These are phyloP conservation scores for Oryza officinalis DNA, from an alignment of 176 grass and related monocot species.

Conservation along the genomic window DNA sequence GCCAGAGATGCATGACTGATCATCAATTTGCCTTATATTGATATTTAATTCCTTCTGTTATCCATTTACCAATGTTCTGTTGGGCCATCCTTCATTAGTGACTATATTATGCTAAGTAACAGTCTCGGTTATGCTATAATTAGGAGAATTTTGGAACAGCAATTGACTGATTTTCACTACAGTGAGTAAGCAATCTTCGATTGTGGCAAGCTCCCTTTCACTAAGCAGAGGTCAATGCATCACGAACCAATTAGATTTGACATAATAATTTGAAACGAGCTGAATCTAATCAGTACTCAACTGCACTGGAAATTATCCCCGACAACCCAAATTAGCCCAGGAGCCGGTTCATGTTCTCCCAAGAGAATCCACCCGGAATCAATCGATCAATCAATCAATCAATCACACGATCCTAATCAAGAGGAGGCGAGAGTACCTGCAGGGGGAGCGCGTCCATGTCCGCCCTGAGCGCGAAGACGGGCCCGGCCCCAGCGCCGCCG, in stretches of 20 bases:
- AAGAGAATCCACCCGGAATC: background rate
- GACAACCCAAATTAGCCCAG: background rate
- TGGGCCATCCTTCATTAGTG: background rate
- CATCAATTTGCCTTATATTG: background rate
- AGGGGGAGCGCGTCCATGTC: slow-evolving; percentile 81
- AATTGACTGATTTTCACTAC: background rate
- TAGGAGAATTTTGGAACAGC: background rate
- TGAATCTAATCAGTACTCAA: background rate
- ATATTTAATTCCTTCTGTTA: background rate
- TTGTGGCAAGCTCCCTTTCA: background rate
- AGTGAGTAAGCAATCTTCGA: background rate
- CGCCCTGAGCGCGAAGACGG: slow-evolving; percentile 55
- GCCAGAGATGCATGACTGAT: background rate
- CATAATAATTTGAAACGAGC: background rate
- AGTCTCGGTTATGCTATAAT: background rate
- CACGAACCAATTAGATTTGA: background rate
- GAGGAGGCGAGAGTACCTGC: slow-evolving; percentile 29
- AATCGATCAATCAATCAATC: background rate
- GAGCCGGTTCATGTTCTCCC: background rate
- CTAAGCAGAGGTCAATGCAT: background rate
- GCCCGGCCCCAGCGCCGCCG: slow-evolving; percentile 21
- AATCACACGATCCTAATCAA: background rate
- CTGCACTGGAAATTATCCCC: background rate
- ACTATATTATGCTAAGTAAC: background rate
- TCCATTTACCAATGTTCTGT: background rate